Evolutionary conservation across 768 basidiomycete species (phyloP).

Genomic region (Gautieria morchelliformis): DNA sequence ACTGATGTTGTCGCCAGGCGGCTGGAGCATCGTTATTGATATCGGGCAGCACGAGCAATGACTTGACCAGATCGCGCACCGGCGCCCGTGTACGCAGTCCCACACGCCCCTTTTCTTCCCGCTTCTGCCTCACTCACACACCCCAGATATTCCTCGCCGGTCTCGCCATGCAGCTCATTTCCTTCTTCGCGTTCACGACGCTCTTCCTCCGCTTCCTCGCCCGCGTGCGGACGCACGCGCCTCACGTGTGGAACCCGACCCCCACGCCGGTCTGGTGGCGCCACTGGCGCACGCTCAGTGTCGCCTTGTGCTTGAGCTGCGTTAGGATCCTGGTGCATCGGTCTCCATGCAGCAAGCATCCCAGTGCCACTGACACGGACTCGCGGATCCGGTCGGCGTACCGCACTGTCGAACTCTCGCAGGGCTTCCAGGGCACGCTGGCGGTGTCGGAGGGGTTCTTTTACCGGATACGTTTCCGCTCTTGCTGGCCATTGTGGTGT

Average conservation of each 20-base stretch:
- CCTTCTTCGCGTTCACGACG: conserved; percentile 39
- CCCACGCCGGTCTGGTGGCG: conserved; percentile 14
- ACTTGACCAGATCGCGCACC: conserved; percentile 11
- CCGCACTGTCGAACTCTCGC: conserved; percentile 42
- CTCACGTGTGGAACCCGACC: conserved; percentile 26
- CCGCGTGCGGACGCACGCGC: conserved; percentile 34
- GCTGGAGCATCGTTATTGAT: conserved; percentile 39
- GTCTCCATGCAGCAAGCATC: too few species aligned
- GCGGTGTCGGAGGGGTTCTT: conserved; percentile 52
- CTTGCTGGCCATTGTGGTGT: conserved; percentile 47
- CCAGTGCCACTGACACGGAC: not conserved
- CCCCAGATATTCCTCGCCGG: conserved; percentile 48
- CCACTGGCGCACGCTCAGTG: conserved; percentile 52
- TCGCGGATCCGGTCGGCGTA: conserved; percentile 24
- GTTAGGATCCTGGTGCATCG: conserved; percentile 54
- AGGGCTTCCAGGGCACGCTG: conserved; percentile 53
- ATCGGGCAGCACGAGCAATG: conserved; percentile 19
- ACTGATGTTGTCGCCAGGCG: conserved; percentile 24
- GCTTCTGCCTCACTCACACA: not conserved
- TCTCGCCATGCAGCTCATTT: conserved; percentile 44
- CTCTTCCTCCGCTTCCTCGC: conserved; percentile 40
- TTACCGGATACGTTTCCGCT: conserved; percentile 63
- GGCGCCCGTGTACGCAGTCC: conserved; percentile 27
- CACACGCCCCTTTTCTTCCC: not conserved
- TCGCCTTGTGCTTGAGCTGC: conserved; percentile 43